A percentile compares a stretch with the other conserved stretches of the same genome.
Conservation (phyloP, 164 flowering plant species). For the Macadamia tetraphylla region DNA sequence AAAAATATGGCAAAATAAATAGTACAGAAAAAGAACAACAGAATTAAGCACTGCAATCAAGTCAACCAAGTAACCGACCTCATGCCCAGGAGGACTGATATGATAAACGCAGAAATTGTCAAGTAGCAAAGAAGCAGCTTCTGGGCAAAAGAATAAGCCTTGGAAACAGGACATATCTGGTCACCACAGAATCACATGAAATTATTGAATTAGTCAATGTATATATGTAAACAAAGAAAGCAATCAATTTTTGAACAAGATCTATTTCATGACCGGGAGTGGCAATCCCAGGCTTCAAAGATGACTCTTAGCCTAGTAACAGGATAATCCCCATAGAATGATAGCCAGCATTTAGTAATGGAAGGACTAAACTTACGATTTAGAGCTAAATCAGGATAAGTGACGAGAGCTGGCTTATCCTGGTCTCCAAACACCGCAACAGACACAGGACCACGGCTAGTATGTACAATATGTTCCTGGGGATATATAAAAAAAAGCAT, state of each 20-base stretch:
- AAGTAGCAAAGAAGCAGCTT: slow-evolving; percentile 78
- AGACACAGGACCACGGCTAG: slow-evolving; percentile 72
- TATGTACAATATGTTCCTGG: slow-evolving; percentile 70
- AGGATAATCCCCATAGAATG: not conserved
- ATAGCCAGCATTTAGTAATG: not conserved
- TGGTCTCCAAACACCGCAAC: slow-evolving; percentile 80
- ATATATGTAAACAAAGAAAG: too few relatives aligned
- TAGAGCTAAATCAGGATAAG: slow-evolving; percentile 90
- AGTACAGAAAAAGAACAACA: not conserved
- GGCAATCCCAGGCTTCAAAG: not conserved
- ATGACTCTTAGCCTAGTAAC: not conserved
- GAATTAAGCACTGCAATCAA: slow-evolving; percentile 4
- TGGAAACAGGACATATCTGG: slow-evolving; percentile 89
- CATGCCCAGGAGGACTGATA: slow-evolving; percentile 85
- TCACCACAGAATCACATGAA: slow-evolving; percentile 1
- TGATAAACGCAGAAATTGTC: slow-evolving; percentile 89
- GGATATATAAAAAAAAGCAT: not conserved
- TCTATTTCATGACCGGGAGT: too few relatives aligned
- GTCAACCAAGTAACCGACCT: slow-evolving; percentile 44
- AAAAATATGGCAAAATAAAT: not conserved
- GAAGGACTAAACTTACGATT: slow-evolving; percentile 51
- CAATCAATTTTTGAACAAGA: too few relatives aligned
- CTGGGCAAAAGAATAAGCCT: slow-evolving; percentile 82
- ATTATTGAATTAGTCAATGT: too few relatives aligned
- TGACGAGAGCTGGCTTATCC: slow-evolving; percentile 83